phyloP scores from a whole-genome alignment of 83 land plant species.

The Thuja plicata region DNA sequence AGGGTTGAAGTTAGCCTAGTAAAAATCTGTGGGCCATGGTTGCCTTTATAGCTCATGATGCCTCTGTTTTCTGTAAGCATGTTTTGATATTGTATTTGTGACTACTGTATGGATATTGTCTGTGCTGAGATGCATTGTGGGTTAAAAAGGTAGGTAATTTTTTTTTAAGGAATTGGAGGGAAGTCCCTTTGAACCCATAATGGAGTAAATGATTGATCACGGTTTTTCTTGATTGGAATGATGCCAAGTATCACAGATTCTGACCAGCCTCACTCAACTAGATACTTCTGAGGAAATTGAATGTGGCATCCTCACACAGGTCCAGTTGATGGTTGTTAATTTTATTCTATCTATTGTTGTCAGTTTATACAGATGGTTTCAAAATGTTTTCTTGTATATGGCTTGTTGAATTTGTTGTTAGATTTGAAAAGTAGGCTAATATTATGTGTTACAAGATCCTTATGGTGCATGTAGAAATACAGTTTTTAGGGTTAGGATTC shows the following conservation, averaged over 20 bases:
- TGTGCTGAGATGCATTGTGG: not conserved
- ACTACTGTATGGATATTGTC: not conserved
- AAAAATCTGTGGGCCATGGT: not conserved
- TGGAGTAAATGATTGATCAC: not conserved
- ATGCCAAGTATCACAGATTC: not conserved
- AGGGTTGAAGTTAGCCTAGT: not conserved
- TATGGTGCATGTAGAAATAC: not conserved
- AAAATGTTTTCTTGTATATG: not conserved
- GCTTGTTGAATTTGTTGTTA: not conserved
- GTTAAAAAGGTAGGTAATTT: not conserved
- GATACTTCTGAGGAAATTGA: not conserved
- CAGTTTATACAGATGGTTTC: not conserved
- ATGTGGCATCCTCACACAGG: not conserved
- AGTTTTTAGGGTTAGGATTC: not conserved
- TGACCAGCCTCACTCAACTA: not conserved
- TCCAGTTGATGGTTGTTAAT: not conserved
- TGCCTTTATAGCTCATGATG: not conserved
- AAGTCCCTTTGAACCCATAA: not conserved
- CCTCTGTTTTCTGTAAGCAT: not conserved
- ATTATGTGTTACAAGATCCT: not conserved
- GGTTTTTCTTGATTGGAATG: not conserved
- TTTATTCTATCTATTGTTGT: not conserved
- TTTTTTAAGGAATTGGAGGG: not conserved
- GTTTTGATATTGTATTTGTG: not conserved
- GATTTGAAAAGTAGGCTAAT: not conserved